Percentiles rank a stretch among this genome's conserved stretches.
phyloP scores from a whole-genome alignment of 352 stramenopile species.

The Pythium sukuiense region DNA sequence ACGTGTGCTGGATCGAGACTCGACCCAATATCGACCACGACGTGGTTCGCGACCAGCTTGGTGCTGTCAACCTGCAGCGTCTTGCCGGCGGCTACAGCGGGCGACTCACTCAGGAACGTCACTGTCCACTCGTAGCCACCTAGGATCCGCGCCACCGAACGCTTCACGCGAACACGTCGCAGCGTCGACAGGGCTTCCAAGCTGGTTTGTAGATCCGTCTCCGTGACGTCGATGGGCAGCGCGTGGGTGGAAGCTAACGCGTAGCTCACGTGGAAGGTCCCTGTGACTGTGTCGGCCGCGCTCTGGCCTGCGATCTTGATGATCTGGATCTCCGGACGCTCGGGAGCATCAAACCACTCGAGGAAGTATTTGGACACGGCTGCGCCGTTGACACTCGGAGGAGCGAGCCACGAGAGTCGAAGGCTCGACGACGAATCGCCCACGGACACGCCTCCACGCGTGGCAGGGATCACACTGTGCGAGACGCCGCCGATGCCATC shows the following conservation, averaged over 20 bases:
- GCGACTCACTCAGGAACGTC: constrained; percentile 67
- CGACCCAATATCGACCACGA: constrained; percentile 41
- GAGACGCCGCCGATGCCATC: constrained; percentile 56
- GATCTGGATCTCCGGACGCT: constrained; percentile 63
- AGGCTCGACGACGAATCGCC: constrained; percentile 40
- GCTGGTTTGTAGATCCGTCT: constrained; percentile 60
- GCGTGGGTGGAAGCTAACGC: constrained; percentile 44
- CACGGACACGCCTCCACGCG: constrained; percentile 27
- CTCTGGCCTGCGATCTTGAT: constrained; percentile 58
- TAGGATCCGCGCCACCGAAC: constrained; percentile 34
- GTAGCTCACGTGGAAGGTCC: constrained; percentile 81
- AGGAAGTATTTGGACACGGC: constrained; percentile 64
- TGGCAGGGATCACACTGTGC: constrained; percentile 46
- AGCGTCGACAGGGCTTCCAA: constrained; percentile 57
- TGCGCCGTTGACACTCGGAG: constrained; percentile 42
- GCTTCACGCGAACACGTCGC: constrained; percentile 78
- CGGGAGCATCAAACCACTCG: constrained; percentile 65
- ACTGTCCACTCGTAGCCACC: constrained; percentile 79
- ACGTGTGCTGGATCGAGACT: constrained; percentile 48
- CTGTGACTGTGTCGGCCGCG: constrained; percentile 41
- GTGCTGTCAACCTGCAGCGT: constrained; percentile 39
- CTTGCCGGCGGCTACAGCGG: constrained; percentile 36
- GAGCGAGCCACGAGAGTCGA: constrained; percentile 55
- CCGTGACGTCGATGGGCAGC: constrained; percentile 53
- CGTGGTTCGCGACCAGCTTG: constrained; percentile 36